Evolutionary conservation across 768 basidiomycete genomes (phyloP).

Genomic region (Amanita rimosa): DNA sequence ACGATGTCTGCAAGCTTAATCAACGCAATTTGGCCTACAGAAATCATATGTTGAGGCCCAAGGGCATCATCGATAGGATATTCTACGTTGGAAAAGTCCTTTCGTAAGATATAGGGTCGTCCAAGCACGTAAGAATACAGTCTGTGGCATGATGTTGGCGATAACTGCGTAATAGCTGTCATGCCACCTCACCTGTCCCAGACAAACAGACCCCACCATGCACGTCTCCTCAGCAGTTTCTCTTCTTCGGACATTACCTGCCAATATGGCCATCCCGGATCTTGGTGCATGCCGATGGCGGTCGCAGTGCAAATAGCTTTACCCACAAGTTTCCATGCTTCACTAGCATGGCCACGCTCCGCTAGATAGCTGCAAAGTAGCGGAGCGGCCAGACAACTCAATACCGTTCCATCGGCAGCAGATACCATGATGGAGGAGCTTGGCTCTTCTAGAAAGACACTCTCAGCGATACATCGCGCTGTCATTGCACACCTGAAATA

Average conservation of each 20-base stretch:
- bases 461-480: conserved; percentile 35
- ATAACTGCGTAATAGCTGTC: not conserved
- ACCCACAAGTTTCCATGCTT: conserved; percentile 36
- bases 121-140: conserved; percentile 33
- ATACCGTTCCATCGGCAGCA: conserved; percentile 34
- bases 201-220: conserved; percentile 32
- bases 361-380: conserved; percentile 34
- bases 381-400: conserved; percentile 34
- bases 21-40: conserved; percentile 23
- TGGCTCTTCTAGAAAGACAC: conserved; percentile 26
- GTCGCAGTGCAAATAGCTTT: conserved; percentile 26
- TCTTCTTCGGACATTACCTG: conserved; percentile 33
- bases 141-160: conserved; percentile 12
- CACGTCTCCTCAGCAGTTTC: conserved; percentile 25
- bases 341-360: conserved; percentile 35
- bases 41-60: conserved; percentile 23
- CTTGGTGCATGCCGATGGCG: conserved; percentile 32
- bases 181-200: conserved; percentile 28
- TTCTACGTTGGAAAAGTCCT: conserved; percentile 25
- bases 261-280: conserved; percentile 29
- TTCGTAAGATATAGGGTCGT: conserved; percentile 30
- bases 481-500: conserved; percentile 32
- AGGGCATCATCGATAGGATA: conserved; percentile 19
- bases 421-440: conserved; percentile 22
- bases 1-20: conserved; percentile 27